Evolutionary conservation across 2,329 filamentous ascomycete genomes (phyloP), one percentile per base, ranked within the genome.

Genomic region (Aspergillus ochraceoroseus): DNA sequence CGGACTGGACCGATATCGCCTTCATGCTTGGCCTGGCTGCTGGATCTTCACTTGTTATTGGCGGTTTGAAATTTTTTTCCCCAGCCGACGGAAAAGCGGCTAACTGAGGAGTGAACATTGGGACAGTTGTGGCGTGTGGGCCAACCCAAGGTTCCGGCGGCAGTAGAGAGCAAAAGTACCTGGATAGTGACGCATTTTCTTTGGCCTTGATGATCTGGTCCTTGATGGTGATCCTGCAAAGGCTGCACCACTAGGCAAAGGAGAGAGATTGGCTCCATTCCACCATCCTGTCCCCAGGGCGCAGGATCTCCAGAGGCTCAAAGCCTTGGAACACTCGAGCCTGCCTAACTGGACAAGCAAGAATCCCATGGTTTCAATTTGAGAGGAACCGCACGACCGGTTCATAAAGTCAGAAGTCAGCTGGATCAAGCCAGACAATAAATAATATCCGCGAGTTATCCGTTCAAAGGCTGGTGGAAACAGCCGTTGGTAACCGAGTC

Each of bases 1-100:
- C 13, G 33, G 37, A 33, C 43, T 34, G 35, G 54, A 47, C 56
- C 58, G 57, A 60, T 58, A 58, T 61, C 58, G 58, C 58, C 39
- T 32, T 46, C 38, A 17, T 15, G 32, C 19, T 28, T 37, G 33
- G 27, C 13, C 13, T 27, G 11, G 29, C 19, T 26, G 25, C 17
- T 29, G 31, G 20, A 28, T 43, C 28, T 38, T 8, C 20, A 32
- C n/a, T 23, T 38, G 13, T 43, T 23, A 43, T 43, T 43, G 41
- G 41, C 22, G 29, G 38, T 25, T 46, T 11, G 11, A 32, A 44
- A 39, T 33, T 34, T 27, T 43, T 41, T 37, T 31, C 26, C 35
- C n/a, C 18, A 37, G 9, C 38, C 43, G 41, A 44, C 42, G 48
- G 43, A 34, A 45, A 43, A 22, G 32, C 32, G 41, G 43, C 44